phyloP scores from a whole-genome alignment of 495 filamentous ascomycete genomes.

The Bathelium albidoporum region DNA sequence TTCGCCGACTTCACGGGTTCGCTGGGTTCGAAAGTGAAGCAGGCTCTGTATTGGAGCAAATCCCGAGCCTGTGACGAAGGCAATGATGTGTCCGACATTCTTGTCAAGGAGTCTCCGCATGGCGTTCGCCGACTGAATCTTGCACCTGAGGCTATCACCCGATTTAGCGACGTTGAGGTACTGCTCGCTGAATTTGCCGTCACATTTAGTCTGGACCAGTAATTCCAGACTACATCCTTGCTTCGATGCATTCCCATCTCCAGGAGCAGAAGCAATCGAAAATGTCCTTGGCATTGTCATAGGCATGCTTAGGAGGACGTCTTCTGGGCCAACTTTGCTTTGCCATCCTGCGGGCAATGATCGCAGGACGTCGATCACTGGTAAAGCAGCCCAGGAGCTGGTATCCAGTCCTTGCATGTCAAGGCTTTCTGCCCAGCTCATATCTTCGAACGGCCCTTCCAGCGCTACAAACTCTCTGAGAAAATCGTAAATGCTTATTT shows the following conservation, averaged over 20 bases:
- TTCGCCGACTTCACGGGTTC: conserved; percentile 11
- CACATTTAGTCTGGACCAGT: conserved; percentile 16
- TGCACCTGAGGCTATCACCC: conserved; percentile 9
- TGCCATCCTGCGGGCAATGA: not conserved
- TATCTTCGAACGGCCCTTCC: conserved; percentile 13
- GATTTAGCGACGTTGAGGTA: conserved; percentile 10
- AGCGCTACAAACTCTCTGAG: conserved; percentile 20
- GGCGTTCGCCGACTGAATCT: conserved; percentile 11
- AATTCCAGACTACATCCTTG: conserved; percentile 8
- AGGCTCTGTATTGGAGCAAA: conserved; percentile 23
- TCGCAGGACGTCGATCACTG: not conserved
- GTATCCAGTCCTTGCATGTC: not conserved
- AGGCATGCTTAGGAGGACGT: conserved; percentile 10
- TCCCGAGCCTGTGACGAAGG: conserved; percentile 25
- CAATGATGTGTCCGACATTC: conserved; percentile 10
- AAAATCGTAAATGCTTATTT: conserved; percentile 5
- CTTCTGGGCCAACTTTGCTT: conserved; percentile 7
- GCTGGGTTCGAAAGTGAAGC: conserved; percentile 3
- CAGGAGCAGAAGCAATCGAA: conserved; percentile 21
- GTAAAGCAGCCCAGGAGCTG: not conserved
- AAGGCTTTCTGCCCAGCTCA: conserved; percentile 8
- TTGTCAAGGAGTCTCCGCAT: conserved; percentile 2
- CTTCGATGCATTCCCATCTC: not conserved
- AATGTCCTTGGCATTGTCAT: conserved; percentile 19
- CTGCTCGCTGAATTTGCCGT: conserved; percentile 21